Evolutionary conservation across 2,329 filamentous ascomycete genomes (phyloP), one percentile per base, ranked within the genome.

Genomic region (Camillea tinctor): DNA sequence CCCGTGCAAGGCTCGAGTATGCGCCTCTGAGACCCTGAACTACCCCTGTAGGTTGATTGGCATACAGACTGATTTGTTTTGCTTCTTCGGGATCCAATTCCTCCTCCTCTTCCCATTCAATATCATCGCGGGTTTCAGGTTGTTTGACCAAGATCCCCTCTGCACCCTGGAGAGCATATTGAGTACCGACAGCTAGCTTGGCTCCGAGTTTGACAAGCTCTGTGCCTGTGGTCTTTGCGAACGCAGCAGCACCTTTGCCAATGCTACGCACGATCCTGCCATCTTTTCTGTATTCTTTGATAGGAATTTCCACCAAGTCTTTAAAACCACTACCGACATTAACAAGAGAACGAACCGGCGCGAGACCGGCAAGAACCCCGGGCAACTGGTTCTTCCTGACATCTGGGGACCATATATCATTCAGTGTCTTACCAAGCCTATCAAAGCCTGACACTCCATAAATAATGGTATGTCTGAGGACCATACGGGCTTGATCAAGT

Each of bases 381-480:
- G 93, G 92, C 4, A 99, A 87, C 74, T 99, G 95, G 66, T 94
- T 96, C 17, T 84, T 81, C 72, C 90, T 92, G 58, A 99, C 90
- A 72, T 99, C 94, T 1, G 93, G 93, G 84, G 89, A 96, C 95
- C 95, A 99, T 50, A 97, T 91, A 72, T 96, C 92, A 71, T 98
- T 98, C 36, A 99, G 84, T 2, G 89, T 94, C 74, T 93, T 87
- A 57, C 95, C 93, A 1, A 99, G 83, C 54, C 91, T 88, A 67
- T 98, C 93, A 68, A 98, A 97, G 0, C 95, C 95, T 7, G 88
- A 88, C 1, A 97, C 86, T 24, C 96, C 95, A 67, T 98, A 97
- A 40, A 98, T 87, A 67, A 99, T 98, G 23, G 91, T 90, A 72
- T 94, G 93, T 13, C 91, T 86, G 56, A 99, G 83, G 6, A 90